These are phyloP conservation scores for Beauveria australis DNA, from an alignment of 2,329 filamentous ascomycete genomes.

Conservation along the genomic window DNA sequence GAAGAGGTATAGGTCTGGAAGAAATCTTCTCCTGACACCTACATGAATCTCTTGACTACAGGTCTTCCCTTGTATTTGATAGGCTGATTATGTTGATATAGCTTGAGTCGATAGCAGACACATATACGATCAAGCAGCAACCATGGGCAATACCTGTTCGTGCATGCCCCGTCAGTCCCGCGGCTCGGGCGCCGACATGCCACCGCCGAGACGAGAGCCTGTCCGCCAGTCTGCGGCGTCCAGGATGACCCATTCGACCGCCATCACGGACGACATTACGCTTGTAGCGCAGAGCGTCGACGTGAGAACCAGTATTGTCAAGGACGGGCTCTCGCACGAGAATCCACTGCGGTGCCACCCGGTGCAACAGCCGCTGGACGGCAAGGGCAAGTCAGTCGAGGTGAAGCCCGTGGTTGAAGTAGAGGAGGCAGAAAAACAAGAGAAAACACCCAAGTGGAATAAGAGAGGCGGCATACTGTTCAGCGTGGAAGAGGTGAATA, in stretches of 20 bases:
- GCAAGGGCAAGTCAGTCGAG: neutral
- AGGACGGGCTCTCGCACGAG: neutral
- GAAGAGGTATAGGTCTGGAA: too few species aligned
- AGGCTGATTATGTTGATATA: too few species aligned
- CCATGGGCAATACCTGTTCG: neutral
- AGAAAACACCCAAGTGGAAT: neutral
- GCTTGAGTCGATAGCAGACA: neutral
- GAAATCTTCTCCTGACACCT: too few species aligned
- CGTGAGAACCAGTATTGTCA: neutral
- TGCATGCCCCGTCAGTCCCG: neutral
- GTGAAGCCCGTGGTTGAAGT: neutral
- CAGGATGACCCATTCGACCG: neutral
- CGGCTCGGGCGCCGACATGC: neutral
- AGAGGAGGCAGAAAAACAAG: neutral
- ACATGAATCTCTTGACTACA: too few species aligned
- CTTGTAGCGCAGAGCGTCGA: neutral
- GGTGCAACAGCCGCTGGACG: neutral
- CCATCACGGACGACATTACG: neutral
- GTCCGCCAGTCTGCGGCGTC: neutral
- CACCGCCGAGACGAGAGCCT: neutral
- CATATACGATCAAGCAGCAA: too few species aligned
- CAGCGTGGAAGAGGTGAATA: neutral
- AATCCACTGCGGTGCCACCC: slow-evolving; percentile 3
- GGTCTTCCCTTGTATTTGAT: too few species aligned
- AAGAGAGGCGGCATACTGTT: neutral